Evolutionary conservation across 306 rosid species (phyloP).

Genomic region (Vicia sativa): DNA sequence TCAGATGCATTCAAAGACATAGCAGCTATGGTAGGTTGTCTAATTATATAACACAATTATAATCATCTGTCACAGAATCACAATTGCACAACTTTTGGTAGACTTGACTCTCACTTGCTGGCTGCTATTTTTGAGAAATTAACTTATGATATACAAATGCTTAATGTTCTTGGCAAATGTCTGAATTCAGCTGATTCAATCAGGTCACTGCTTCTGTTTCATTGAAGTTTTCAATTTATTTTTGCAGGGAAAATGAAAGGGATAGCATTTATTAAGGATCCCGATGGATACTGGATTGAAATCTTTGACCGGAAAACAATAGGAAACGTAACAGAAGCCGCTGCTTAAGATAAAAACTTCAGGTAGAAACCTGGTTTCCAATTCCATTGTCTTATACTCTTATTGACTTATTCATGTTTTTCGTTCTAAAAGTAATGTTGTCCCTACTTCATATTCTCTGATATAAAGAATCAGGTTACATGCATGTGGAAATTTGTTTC

Average conservation of each 20-base stretch:
- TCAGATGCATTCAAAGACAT: neutral
- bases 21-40: constrained; percentile 2
- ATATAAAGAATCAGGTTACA: neutral
- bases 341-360: constrained; percentile 48
- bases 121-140: constrained; percentile 4
- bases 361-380: constrained; percentile 37
- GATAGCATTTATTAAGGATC: constrained; percentile 90
- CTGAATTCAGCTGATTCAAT: constrained; percentile 4
- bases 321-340: constrained; percentile 43
- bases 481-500: constrained; percentile 22
- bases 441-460: neutral
- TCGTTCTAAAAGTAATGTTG: neutral
- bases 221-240: neutral
- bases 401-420: neutral
- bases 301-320: constrained; percentile 75
- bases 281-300: constrained; percentile 98
- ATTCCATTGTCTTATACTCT: constrained; percentile 20
- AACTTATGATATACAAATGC: constrained; percentile 19
- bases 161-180: constrained; percentile 9
- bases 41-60: constrained; percentile 1
- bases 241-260: constrained; percentile 91
- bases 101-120: too few relatives aligned
- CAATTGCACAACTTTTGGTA: constrained; percentile 10
- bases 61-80: neutral
- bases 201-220: constrained; percentile 20